A percentile compares a stretch with the other conserved stretches of the same genome.
These are phyloP conservation scores for Ambrosiella beaveri DNA, from an alignment of 2,329 filamentous ascomycete species.

Conservation along the genomic window DNA sequence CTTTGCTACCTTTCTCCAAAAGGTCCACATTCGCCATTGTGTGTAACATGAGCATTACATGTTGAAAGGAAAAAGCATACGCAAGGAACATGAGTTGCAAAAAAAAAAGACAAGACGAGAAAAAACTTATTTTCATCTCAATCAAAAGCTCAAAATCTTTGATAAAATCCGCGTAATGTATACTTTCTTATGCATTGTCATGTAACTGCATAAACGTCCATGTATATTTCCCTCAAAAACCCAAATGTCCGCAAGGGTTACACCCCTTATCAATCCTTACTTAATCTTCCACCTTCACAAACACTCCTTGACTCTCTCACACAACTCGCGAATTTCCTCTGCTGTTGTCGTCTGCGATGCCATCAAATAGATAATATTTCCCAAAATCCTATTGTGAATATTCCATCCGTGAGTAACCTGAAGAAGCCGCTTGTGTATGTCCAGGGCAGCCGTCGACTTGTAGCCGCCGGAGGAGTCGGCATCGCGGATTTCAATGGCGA, in stretches of 20 bases:
- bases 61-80: too few species aligned
- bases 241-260: neutral
- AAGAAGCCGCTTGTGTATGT: slow-evolving; percentile 23
- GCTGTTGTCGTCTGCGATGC: slow-evolving; percentile 28
- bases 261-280: neutral
- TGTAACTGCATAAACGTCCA: too few species aligned
- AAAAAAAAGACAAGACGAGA: too few species aligned
- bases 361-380: slow-evolving; percentile 44
- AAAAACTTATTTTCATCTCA: too few species aligned
- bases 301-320: neutral
- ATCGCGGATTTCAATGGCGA: slow-evolving; percentile 42
- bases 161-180: too few species aligned
- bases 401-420: slow-evolving; percentile 23
- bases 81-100: too few species aligned
- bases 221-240: too few species aligned
- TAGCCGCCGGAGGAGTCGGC: slow-evolving; percentile 26
- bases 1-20: too few species aligned
- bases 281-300: neutral
- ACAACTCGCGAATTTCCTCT: slow-evolving; percentile 13
- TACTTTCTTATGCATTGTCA: too few species aligned
- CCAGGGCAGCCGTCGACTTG: slow-evolving; percentile 28
- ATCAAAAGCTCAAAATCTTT: too few species aligned
- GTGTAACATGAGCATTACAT: too few species aligned
- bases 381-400: slow-evolving; percentile 36
- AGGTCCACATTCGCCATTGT: too few species aligned